Conservation (phyloP, 129 eudicot genomes). For the Artemisia argyi region DNA sequence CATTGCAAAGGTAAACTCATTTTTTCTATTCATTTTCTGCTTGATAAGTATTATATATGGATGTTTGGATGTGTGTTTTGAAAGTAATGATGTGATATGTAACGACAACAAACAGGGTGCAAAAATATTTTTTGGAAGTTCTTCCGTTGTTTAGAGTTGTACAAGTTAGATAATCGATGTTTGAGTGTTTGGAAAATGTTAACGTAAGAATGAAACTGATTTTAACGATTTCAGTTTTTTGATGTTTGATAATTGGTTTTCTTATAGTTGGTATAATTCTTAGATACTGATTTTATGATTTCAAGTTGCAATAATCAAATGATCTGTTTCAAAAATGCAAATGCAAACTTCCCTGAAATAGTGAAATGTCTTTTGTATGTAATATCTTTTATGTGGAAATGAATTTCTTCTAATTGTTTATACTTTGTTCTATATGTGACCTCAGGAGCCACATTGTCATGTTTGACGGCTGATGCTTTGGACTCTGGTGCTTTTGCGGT, state of each 20-base stretch:
- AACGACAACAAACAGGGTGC: not conserved
- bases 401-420: not conserved
- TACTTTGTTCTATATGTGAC: conserved; percentile 9
- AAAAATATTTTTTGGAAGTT: not conserved
- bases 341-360: not conserved
- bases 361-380: not conserved
- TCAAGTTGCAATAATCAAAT: not conserved
- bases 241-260: no score
- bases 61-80: no score
- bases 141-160: no score
- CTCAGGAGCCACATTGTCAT: conserved; percentile 59
- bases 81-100: no score
- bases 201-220: no score
- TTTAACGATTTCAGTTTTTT: no score
- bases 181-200: no score
- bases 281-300: no score
- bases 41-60: not conserved
- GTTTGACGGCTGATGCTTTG: conserved; percentile 58
- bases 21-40: not conserved
- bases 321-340: not conserved
- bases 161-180: no score
- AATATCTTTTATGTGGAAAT: not conserved
- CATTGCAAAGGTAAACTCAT: conserved; percentile 54
- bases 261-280: no score
- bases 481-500: conserved; percentile 60